Evolutionary conservation across 805 yeast species (phyloP), one percentile per base, ranked within the genome.

Genomic region (Metschnikowia colocasiae): DNA sequence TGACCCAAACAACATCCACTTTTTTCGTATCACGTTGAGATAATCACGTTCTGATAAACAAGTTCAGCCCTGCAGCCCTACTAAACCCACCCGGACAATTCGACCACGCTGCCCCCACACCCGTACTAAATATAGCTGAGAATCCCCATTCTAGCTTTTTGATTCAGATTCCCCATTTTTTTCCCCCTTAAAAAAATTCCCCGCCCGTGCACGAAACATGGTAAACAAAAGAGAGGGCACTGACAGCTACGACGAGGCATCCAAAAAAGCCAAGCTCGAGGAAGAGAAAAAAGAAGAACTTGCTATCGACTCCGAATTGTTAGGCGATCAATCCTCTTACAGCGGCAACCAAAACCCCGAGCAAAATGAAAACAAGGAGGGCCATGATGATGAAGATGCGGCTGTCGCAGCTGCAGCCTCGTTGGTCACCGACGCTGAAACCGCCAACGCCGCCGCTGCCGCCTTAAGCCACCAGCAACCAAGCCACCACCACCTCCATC

Each of bases 301-400:
- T 36, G 73, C 71, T 45, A 73, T 71, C 45, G 76, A 71, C 56
- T 65, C 73, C 30, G 76, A 70, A 52, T 62, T 73, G 51, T 64
- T 73, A 52, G 71, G 68, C 36, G 75, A 72, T 52, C 74, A 70
- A 46, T 62, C 65, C 35, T 63, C 66, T 34, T 66, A 64, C 54
- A 53, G 40, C 20, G 48, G 45, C 20, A 48, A 39, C n/a, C 30
- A 40, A 6, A 46, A 40, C 20, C 34, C 40, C 43, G 49, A 53
- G 36, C 50, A 49, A 34, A 48, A 45, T 25, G 51, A 43, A 12
- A 16, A 26, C 20, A 49, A 48, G 29, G 49, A 47, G 29, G 41
- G 40, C 23, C 52, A 49, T 18, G 62, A 62, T 19, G 60, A 59
- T 36, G 62, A 58, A 20, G 62, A 55, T 4, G 57, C 57, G 16